These are phyloP conservation scores for Chytridiales sp. DNA, from an alignment of 371 early-diverging fungal species.

Conservation along the genomic window DNA sequence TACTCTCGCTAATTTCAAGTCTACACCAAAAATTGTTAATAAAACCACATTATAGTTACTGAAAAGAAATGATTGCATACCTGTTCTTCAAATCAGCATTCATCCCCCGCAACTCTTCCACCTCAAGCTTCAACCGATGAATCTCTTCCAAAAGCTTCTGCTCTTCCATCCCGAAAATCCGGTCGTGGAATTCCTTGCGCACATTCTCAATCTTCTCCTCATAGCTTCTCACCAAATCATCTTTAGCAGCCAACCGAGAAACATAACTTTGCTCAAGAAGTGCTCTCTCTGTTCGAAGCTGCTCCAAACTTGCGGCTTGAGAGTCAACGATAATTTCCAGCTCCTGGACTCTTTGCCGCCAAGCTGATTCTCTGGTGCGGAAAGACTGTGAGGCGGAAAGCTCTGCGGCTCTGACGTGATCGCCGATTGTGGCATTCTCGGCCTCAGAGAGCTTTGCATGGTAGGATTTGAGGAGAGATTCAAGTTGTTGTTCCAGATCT, in stretches of 20 bases:
- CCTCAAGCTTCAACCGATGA: slow-evolving; percentile 19
- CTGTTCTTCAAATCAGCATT: slow-evolving; percentile 24
- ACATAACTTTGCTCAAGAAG: slow-evolving; percentile 15
- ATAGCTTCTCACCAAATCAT: slow-evolving; percentile 23
- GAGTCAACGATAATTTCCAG: slow-evolving; percentile 33
- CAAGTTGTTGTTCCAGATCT: slow-evolving; percentile 27
- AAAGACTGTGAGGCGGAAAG: slow-evolving; percentile 6
- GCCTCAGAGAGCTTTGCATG: slow-evolving; percentile 16
- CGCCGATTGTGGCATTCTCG: slow-evolving; percentile 3
- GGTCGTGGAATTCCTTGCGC: slow-evolving; percentile 40
- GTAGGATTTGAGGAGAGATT: slow-evolving; percentile 15
- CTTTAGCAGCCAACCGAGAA: slow-evolving; percentile 14
- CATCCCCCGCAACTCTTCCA: slow-evolving; percentile 20
- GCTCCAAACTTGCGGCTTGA: slow-evolving; percentile 23
- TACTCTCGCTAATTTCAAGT: slow-evolving; percentile 24
- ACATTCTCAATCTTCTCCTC: slow-evolving; percentile 27
- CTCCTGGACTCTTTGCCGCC: slow-evolving; percentile 28
- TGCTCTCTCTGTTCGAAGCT: slow-evolving; percentile 21
- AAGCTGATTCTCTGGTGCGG: slow-evolving; percentile 34
- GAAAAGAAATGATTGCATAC: slow-evolving; percentile 13
- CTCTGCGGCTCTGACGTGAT: slow-evolving; percentile 25
- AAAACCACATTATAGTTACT: not conserved
- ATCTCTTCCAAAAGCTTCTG: slow-evolving; percentile 21
- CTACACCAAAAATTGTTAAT: slow-evolving; percentile 1
- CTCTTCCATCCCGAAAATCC: slow-evolving; percentile 29